Evolutionary conservation across 2,329 filamentous ascomycete species (phyloP).

Genomic region (Penicillium freii): DNA sequence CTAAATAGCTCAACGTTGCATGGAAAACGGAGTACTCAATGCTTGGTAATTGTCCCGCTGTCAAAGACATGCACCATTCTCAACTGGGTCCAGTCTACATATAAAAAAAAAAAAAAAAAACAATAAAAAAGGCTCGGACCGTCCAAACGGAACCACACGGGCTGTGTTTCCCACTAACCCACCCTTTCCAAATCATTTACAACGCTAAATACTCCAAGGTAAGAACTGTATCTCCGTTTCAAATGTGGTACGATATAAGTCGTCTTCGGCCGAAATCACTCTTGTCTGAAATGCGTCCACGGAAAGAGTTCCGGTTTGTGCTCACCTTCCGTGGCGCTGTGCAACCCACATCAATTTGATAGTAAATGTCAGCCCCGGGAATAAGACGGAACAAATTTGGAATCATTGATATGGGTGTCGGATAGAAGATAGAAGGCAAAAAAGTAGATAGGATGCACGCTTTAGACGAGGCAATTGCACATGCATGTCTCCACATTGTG

Average conservation of each 20-base stretch:
- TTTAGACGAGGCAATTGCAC: background rate
- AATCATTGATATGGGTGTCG: background rate
- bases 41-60: background rate
- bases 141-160: conserved; percentile 8
- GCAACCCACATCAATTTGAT: background rate
- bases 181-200: background rate
- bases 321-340: background rate
- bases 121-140: conserved; percentile 4
- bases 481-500: background rate
- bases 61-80: background rate
- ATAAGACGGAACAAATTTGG: background rate
- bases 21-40: background rate
- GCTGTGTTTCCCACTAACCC: background rate
- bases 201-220: background rate
- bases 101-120: background rate
- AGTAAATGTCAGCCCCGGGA: background rate
- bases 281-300: background rate
- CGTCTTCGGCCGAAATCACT: background rate
- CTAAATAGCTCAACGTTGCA: background rate
- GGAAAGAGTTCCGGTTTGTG: background rate
- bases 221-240: background rate
- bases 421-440: background rate
- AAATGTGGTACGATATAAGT: background rate
- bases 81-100: background rate
- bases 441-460: background rate